Evolutionary conservation across 345 rosid genomes (phyloP).

Genomic region (Populus simonii): DNA sequence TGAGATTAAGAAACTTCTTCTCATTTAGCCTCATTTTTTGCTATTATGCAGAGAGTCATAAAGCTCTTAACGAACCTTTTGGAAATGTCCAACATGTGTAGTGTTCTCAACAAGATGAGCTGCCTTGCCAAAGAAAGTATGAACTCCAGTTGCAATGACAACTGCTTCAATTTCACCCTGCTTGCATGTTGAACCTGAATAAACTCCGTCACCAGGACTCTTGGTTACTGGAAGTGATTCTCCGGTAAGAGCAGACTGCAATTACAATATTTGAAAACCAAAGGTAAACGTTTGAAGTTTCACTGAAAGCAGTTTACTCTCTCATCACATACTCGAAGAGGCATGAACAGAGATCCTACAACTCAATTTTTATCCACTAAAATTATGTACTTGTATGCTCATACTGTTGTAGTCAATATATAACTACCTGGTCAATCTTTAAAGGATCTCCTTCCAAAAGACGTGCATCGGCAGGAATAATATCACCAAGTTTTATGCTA

Average conservation of each 20-base stretch:
- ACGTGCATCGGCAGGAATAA: slow-evolving; percentile 71
- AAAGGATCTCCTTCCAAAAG: slow-evolving; percentile 76
- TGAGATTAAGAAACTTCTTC: background rate
- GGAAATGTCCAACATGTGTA: slow-evolving; percentile 36
- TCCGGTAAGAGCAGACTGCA: slow-evolving; percentile 54
- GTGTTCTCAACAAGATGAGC: slow-evolving; percentile 46
- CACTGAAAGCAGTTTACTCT: too few species aligned
- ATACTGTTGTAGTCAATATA: background rate
- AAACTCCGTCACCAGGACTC: slow-evolving; percentile 33
- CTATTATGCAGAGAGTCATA: background rate
- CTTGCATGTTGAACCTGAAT: slow-evolving; percentile 45
- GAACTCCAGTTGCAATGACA: slow-evolving; percentile 41
- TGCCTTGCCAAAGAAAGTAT: slow-evolving; percentile 41
- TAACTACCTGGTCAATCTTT: slow-evolving; percentile 55
- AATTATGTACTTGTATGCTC: background rate
- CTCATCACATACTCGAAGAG: too few species aligned
- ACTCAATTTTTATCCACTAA: background rate
- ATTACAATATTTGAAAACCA: background rate
- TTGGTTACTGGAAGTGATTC: slow-evolving; percentile 49
- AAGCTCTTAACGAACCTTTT: slow-evolving; percentile 16
- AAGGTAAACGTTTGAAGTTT: background rate
- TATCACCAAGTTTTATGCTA: slow-evolving; percentile 49
- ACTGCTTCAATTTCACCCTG: slow-evolving; percentile 45
- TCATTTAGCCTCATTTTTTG: background rate
- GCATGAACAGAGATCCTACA: background rate